Conservation (phyloP, 2,329 filamentous ascomycete genomes). For the Penicillium sp. region DNA sequence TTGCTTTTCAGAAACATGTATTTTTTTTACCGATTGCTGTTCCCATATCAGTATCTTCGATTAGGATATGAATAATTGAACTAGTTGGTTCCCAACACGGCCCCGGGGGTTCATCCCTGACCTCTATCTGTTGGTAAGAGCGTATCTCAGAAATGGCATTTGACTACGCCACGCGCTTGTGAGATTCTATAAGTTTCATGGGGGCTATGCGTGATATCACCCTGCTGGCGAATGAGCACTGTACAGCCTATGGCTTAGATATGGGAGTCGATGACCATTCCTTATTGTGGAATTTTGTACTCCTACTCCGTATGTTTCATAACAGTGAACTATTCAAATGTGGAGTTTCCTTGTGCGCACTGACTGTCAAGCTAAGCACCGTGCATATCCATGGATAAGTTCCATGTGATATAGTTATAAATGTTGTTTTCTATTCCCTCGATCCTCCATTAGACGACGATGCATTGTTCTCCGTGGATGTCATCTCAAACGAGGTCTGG, state of each 20-base stretch:
- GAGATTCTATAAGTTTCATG: not conserved
- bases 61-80: conserved; percentile 7
- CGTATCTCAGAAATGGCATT: not conserved
- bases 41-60: conserved; percentile 2
- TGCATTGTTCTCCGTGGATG: not conserved
- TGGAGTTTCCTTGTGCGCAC: not conserved
- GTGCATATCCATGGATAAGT: not conserved
- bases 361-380: not conserved
- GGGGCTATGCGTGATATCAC: not conserved
- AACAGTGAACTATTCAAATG: not conserved
- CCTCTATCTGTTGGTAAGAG: not conserved
- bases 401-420: not conserved
- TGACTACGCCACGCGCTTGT: not conserved
- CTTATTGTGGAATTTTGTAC: not conserved
- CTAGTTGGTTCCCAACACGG: not conserved
- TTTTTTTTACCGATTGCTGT: conserved; percentile 1
- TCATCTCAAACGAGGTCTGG: not conserved
- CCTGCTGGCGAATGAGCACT: not conserved
- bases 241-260: not conserved
- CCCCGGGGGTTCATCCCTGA: not conserved
- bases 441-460: not conserved
- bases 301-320: too few relatives aligned
- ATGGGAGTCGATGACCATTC: not conserved
- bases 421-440: not conserved
- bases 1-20: conserved; percentile 8